These are phyloP conservation scores for Flaveria trinervia DNA, from an alignment of 129 eudicot species.

Conservation along the genomic window DNA sequence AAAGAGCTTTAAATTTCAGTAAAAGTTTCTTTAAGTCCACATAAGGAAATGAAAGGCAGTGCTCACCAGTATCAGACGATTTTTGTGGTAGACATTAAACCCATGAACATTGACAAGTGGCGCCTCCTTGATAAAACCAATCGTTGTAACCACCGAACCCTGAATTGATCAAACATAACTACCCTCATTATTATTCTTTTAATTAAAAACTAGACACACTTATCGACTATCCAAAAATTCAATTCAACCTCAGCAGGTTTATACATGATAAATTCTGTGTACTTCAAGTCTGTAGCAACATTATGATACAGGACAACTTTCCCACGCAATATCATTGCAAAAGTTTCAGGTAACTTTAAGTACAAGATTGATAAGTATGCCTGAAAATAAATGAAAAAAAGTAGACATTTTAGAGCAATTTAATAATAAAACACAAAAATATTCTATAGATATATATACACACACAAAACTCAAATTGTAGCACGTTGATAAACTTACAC, in stretches of 20 bases:
- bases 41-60: constrained; percentile 8
- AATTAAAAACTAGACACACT: not conserved
- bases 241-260: constrained; percentile 67
- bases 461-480: not conserved
- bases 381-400: constrained; percentile 39
- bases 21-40: not conserved
- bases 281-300: constrained; percentile 76
- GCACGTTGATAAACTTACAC: constrained; percentile 50
- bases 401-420: constrained; percentile 7
- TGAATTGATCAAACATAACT: constrained; percentile 31
- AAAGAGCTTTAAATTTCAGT: no score
- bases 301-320: constrained; percentile 61
- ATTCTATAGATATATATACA: not conserved
- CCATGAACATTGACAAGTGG: constrained; percentile 78
- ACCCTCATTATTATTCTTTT: not conserved
- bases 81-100: constrained; percentile 88
- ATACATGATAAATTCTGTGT: constrained; percentile 71
- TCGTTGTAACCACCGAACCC: constrained; percentile 73
- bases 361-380: constrained; percentile 80
- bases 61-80: constrained; percentile 86
- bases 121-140: constrained; percentile 91
- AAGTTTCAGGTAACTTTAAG: constrained; percentile 64
- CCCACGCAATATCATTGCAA: constrained; percentile 64
- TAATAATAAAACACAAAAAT: not conserved
- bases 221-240: constrained; percentile 18